A percentile compares a stretch with the other conserved stretches of the same genome.
Conservation (phyloP, 106 monocot species). For the Narthecium ossifragum region DNA sequence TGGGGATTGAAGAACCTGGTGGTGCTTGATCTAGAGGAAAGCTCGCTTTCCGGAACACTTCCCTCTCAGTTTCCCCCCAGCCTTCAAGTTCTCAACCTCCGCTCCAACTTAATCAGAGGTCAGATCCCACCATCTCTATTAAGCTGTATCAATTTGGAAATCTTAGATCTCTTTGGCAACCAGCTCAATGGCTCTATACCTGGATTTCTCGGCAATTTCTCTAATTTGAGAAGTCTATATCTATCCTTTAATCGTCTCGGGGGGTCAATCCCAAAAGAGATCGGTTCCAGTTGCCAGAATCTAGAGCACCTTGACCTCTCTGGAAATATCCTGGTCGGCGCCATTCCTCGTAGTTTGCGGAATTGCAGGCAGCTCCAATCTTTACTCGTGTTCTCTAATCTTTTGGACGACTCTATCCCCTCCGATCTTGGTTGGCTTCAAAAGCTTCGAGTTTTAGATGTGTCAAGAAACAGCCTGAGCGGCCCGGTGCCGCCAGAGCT, state of each 20-base stretch:
- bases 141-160: slow-evolving; percentile 29
- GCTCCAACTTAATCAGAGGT: slow-evolving; percentile 47
- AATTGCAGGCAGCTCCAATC: slow-evolving; percentile 45
- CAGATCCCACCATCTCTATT: slow-evolving; percentile 51
- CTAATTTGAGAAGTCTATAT: slow-evolving; percentile 25
- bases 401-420: slow-evolving; percentile 50
- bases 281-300: slow-evolving; percentile 27
- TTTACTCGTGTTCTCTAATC: slow-evolving; percentile 56
- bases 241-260: slow-evolving; percentile 38
- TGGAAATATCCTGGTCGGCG: slow-evolving; percentile 30
- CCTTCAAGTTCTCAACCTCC: slow-evolving; percentile 45
- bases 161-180: slow-evolving; percentile 62
- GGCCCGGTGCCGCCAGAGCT: slow-evolving; percentile 68
- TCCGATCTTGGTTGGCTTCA: slow-evolving; percentile 37
- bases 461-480: slow-evolving; percentile 76
- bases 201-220: slow-evolving; percentile 19
- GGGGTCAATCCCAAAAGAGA: slow-evolving; percentile 26
- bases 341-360: slow-evolving; percentile 52
- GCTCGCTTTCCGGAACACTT: slow-evolving; percentile 38
- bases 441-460: slow-evolving; percentile 56
- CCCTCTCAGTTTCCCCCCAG: slow-evolving; percentile 27
- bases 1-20: slow-evolving; percentile 40
- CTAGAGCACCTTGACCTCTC: slow-evolving; percentile 52
- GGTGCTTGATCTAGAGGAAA: slow-evolving; percentile 37
- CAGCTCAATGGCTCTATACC: slow-evolving; percentile 43